These are phyloP conservation scores for Colletotrichum cereale DNA, from an alignment of 2,329 filamentous ascomycete species.

Conservation along the genomic window DNA sequence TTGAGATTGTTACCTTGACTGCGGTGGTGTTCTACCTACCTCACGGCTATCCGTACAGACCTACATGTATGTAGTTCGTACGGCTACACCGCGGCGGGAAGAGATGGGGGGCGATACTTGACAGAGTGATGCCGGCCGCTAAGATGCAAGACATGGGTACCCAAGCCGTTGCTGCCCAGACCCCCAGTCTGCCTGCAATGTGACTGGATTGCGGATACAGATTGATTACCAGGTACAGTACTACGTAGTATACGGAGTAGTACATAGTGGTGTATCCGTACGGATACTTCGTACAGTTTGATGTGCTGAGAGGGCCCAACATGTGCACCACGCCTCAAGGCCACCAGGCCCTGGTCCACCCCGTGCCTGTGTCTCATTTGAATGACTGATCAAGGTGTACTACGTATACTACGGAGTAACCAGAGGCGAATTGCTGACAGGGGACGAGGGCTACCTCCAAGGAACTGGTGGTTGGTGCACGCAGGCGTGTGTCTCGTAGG, in stretches of 20 bases:
- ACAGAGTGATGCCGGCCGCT: background rate
- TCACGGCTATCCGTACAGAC: too few species aligned
- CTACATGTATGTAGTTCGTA: background rate
- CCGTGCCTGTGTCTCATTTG: background rate
- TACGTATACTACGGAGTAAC: background rate
- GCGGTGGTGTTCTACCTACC: background rate
- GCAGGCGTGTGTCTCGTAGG: background rate
- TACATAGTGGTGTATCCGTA: too few species aligned
- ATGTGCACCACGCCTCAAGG: too few species aligned
- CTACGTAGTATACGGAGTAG: too few species aligned
- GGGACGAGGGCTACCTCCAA: background rate
- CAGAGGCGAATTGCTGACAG: background rate
- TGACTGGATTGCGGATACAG: background rate
- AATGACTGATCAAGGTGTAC: background rate
- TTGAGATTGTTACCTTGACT: background rate
- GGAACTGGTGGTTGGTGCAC: background rate
- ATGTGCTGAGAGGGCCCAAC: background rate
- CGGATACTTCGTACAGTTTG: background rate
- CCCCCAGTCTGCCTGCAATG: background rate
- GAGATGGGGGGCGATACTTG: background rate
- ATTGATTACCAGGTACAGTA: too few species aligned
- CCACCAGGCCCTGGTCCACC: background rate
- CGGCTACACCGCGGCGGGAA: background rate
- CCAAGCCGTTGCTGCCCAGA: constrained; percentile 11
- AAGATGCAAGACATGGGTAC: constrained; percentile 12